These are phyloP conservation scores for Blumeria hordei DNA, from an alignment of 2,329 filamentous ascomycete species.

Conservation along the genomic window DNA sequence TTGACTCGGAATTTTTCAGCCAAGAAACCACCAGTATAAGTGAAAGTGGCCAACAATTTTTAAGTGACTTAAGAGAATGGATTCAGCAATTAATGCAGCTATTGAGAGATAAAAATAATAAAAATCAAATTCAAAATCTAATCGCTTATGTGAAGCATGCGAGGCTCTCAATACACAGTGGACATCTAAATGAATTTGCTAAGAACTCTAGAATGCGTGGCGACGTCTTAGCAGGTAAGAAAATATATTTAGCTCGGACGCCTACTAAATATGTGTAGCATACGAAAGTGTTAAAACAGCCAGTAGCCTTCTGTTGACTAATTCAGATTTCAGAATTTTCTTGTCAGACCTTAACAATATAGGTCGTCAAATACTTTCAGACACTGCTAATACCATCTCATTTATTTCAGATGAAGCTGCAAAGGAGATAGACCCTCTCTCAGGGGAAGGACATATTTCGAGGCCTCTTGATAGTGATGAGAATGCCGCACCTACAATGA, in stretches of 20 bases:
- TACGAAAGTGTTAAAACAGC: conserved; percentile 68
- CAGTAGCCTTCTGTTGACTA: conserved; percentile 63
- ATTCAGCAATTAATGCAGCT: conserved; percentile 63
- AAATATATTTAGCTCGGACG: background rate
- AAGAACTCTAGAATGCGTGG: conserved; percentile 40
- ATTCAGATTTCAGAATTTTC: conserved; percentile 74
- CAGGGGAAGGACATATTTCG: conserved; percentile 30
- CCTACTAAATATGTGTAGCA: conserved; percentile 22
- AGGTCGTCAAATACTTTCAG: conserved; percentile 62
- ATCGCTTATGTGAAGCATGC: conserved; percentile 64
- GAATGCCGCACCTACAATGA: conserved; percentile 26
- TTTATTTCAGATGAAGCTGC: conserved; percentile 51
- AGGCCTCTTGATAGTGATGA: conserved; percentile 26
- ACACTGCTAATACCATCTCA: conserved; percentile 61
- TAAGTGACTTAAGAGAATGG: conserved; percentile 48
- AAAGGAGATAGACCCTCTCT: conserved; percentile 45
- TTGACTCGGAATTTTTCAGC: conserved; percentile 58
- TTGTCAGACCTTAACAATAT: conserved; percentile 58
- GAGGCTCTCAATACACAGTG: conserved; percentile 41
- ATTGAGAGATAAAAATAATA: conserved; percentile 54
- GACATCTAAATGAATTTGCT: conserved; percentile 35
- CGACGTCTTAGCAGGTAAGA: conserved; percentile 42
- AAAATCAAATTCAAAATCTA: conserved; percentile 78
- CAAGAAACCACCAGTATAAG: conserved; percentile 53
- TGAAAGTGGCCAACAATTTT: conserved; percentile 47